Evolutionary conservation across 441 rosid genomes (phyloP).

Genomic region (Eruca vesicaria): DNA sequence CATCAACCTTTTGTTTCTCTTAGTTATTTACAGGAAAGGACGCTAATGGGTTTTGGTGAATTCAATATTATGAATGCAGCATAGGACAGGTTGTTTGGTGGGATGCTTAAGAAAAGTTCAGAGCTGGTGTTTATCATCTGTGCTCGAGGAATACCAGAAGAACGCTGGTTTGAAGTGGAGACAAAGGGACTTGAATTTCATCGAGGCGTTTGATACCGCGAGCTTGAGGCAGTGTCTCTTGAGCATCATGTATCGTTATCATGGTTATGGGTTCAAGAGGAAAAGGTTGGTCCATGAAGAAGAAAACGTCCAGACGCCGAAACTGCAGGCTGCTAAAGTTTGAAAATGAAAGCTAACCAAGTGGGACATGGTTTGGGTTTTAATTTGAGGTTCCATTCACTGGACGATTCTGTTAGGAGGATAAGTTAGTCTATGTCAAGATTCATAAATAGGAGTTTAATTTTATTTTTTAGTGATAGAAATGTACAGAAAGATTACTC

Average conservation of each 20-base stretch:
- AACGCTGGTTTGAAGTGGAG: constrained; percentile 78
- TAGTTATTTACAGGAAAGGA: not conserved
- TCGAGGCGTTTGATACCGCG: constrained; percentile 55
- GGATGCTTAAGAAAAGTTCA: constrained; percentile 93
- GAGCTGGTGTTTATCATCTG: constrained; percentile 79
- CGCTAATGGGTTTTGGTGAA: constrained; percentile 17
- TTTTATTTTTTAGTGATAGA: not conserved
- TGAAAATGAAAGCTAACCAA: constrained; percentile 15
- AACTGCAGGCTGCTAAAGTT: constrained; percentile 32
- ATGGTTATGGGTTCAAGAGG: constrained; percentile 74
- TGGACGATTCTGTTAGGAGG: constrained; percentile 20
- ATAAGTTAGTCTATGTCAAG: not conserved
- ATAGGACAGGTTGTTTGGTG: constrained; percentile 87
- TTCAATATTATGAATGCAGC: constrained; percentile 50
- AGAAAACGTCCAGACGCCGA: constrained; percentile 51
- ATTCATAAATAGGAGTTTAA: not conserved
- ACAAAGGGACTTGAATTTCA: constrained; percentile 56
- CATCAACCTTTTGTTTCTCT: not conserved
- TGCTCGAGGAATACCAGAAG: constrained; percentile 69
- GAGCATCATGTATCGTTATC: constrained; percentile 77
- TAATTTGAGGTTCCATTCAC: not conserved
- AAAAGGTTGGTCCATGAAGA: constrained; percentile 60
- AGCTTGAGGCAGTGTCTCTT: constrained; percentile 64
- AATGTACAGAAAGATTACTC: constrained; percentile 8
- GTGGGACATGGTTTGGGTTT: not conserved